Evolutionary conservation across 2,329 filamentous ascomycete genomes (phyloP).

Genomic region (Monosporascus sp.): DNA sequence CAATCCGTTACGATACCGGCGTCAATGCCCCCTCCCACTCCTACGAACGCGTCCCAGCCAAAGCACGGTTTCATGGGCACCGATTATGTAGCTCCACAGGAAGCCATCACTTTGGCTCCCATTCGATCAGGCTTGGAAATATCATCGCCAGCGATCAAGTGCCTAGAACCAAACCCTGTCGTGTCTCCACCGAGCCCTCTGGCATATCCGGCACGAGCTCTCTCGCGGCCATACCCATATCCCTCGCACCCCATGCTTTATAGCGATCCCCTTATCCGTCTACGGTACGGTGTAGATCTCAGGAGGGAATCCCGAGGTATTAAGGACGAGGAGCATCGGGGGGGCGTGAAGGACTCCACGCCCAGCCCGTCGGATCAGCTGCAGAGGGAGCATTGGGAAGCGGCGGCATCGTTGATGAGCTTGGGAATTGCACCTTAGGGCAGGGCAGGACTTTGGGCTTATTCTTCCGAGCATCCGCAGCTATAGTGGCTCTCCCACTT

Average conservation of each 20-base stretch:
- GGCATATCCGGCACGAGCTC: slow-evolving; percentile 12
- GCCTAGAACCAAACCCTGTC: slow-evolving; percentile 21
- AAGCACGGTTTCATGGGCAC: neutral
- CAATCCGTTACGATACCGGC: neutral
- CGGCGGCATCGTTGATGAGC: slow-evolving; percentile 15
- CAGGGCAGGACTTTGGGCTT: neutral
- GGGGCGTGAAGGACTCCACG: slow-evolving; percentile 17
- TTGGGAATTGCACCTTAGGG: neutral
- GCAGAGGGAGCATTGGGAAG: slow-evolving; percentile 18
- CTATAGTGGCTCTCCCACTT: no score
- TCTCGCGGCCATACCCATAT: slow-evolving; percentile 14
- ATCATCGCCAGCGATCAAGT: slow-evolving; percentile 17
- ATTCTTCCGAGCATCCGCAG: no score
- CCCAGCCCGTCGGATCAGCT: slow-evolving; percentile 28
- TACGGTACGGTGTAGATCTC: slow-evolving; percentile 14
- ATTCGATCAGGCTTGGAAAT: slow-evolving; percentile 18
- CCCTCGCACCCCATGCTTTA: slow-evolving; percentile 22
- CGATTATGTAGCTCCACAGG: neutral
- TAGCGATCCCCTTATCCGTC: slow-evolving; percentile 21
- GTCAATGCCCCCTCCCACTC: neutral
- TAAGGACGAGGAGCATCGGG: slow-evolving; percentile 3
- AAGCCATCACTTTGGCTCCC: slow-evolving; percentile 18
- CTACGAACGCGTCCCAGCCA: neutral
- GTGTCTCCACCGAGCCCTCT: slow-evolving; percentile 25
- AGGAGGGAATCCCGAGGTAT: slow-evolving; percentile 2